phyloP scores from a whole-genome alignment of 1,139 yeast genomes.

The Candida sp. region DNA sequence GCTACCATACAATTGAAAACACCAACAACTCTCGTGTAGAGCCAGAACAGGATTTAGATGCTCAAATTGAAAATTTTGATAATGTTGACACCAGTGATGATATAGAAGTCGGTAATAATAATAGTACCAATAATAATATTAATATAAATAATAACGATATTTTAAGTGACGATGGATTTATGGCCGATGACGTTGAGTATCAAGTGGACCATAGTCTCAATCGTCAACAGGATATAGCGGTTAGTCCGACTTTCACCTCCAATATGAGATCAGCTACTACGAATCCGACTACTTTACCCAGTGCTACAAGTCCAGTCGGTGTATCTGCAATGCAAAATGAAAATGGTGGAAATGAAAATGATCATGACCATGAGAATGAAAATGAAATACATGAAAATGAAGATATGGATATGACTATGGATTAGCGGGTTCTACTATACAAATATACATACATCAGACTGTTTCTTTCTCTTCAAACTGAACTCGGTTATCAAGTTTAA shows the following conservation, averaged over 20 bases:
- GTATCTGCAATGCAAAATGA: conserved; percentile 1
- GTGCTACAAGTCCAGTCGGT: conserved; percentile 7
- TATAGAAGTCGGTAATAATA: conserved; percentile 7
- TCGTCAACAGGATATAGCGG: conserved; percentile 13
- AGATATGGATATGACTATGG: conserved; percentile 3
- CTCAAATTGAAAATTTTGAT: conserved; percentile 4
- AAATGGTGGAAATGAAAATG: conserved; percentile 8
- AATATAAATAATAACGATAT: conserved; percentile 14
- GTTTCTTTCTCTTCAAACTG: not conserved
- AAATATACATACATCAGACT: not conserved
- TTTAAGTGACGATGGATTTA: conserved; percentile 38
- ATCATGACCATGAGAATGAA: conserved; percentile 10
- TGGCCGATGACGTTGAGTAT: conserved; percentile 60
- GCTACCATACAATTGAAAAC: not conserved
- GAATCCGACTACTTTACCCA: conserved; percentile 16
- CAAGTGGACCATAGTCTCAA: conserved; percentile 49
- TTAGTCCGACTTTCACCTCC: conserved; percentile 11
- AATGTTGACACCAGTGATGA: conserved; percentile 10
- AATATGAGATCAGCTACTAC: conserved; percentile 15
- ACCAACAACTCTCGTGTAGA: conserved; percentile 1
- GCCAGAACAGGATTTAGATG: conserved; percentile 9
- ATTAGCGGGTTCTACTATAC: not conserved
- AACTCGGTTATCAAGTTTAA: not conserved
- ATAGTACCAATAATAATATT: conserved; percentile 18
- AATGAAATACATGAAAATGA: conserved; percentile 3